A percentile compares a stretch with the other conserved stretches of the same genome.
phyloP scores from a whole-genome alignment of 371 early-diverging fungal genomes.

The Blakeslea trispora region DNA sequence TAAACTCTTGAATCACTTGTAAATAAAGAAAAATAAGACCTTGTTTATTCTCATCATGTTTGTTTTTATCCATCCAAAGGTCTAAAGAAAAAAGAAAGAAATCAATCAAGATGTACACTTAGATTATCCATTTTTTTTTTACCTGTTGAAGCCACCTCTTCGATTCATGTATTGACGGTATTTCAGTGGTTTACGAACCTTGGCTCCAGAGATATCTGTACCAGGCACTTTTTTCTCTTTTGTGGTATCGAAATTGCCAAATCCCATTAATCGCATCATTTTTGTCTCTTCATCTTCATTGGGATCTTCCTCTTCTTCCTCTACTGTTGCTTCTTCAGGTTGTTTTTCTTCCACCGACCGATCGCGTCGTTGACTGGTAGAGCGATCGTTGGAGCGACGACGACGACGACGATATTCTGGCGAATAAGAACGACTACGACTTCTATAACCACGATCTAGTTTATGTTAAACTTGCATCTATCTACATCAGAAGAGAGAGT shows the following conservation, averaged over 20 bases:
- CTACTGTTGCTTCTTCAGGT: slow-evolving; percentile 12
- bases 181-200: slow-evolving; percentile 75
- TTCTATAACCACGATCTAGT: slow-evolving; percentile 15
- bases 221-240: slow-evolving; percentile 77
- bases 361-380: not conserved
- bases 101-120: too few species aligned
- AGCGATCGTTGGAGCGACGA: slow-evolving; percentile 11
- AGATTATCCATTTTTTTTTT: too few species aligned
- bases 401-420: slow-evolving; percentile 2
- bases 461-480: too few species aligned
- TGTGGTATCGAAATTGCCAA: slow-evolving; percentile 87
- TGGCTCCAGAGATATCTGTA: slow-evolving; percentile 66
- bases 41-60: too few species aligned
- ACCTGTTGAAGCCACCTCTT: slow-evolving; percentile 87
- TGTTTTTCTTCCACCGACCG: not conserved
- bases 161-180: slow-evolving; percentile 97
- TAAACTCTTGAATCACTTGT: too few species aligned
- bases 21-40: too few species aligned
- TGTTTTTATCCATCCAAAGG: slow-evolving; percentile 40
- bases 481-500: too few species aligned
- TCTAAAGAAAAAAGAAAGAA: too few species aligned
- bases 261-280: slow-evolving; percentile 78
- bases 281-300: slow-evolving; percentile 53
- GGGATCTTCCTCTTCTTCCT: slow-evolving; percentile 12
- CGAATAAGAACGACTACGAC: slow-evolving; percentile 15